Evolutionary conservation across 2,329 filamentous ascomycete genomes (phyloP), one percentile per base, ranked within the genome.

Genomic region (Ophiosphaerella narmari): DNA sequence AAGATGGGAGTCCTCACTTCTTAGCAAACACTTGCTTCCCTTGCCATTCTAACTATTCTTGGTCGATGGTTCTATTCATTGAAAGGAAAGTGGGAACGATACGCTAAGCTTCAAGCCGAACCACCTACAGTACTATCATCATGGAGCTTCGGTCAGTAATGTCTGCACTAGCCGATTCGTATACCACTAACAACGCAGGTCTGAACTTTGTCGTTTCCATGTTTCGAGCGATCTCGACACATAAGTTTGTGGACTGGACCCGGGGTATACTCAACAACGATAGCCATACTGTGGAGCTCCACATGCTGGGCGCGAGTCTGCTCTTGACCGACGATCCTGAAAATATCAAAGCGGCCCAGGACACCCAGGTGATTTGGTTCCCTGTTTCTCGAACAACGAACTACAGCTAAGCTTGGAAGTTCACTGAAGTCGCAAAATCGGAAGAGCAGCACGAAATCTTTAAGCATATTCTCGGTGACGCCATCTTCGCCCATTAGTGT

Each of bases 391-490:
- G 8, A 38, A 38, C 13, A 11, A 16, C 35, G 14, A 18, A 38
- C 14, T 18, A 38, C 14, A 11, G 35, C 37, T 50, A 51, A 43
- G 48, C 48, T 18, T 43, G 47, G 35, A 43, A 51, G 31, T 48
- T 51, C 11, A 24, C 39, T 4, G 44, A 51, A 21, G 47, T 48
- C 23, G 48, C 48, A 0, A 51, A 51, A 18, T 43, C 43, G 5
- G 43, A 51, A 35, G 47, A 43, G 14, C 48, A 43, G 36, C 48
- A 51, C 36, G 44, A 51, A 47, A 44, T 48, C 32, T 51, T 51
- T 36, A 51, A 44, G 5, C 47, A 44, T 33, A 51, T 51, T 14
- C 26, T 51, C 35, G 48, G 48, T 4, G 48, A 51, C 23, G 47
- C 48, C 2, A 39, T 51, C 12, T 51, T 51, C 13, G 47, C 43